phyloP scores from a whole-genome alignment of 768 basidiomycete species.

The Epithele typhae region DNA sequence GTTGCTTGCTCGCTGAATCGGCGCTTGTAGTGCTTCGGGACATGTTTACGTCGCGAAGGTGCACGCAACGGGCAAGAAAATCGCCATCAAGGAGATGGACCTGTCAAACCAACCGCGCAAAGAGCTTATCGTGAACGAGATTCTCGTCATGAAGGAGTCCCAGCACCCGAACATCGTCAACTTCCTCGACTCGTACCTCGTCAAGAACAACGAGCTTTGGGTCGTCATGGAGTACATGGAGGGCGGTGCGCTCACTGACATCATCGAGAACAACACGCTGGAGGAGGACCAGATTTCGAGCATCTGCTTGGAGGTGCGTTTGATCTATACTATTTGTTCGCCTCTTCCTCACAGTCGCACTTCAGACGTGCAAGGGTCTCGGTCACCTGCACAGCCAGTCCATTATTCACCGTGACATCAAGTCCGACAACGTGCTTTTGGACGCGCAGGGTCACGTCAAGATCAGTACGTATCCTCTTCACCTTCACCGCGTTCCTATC shows the following conservation, averaged over 20 bases:
- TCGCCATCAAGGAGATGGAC: conserved; percentile 99
- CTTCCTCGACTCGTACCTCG: conserved; percentile 86
- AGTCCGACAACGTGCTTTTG: conserved; percentile 92
- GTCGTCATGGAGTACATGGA: conserved; percentile 99
- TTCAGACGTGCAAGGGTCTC: conserved; percentile 90
- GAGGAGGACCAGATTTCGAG: conserved; percentile 94
- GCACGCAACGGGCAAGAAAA: conserved; percentile 76
- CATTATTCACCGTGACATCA: conserved; percentile 97
- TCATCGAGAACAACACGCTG: conserved; percentile 94
- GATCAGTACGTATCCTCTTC: conserved; percentile 68
- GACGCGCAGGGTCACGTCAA: conserved; percentile 92
- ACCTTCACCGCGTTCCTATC: background rate
- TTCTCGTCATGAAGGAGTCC: conserved; percentile 97
- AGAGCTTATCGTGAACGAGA: conserved; percentile 97
- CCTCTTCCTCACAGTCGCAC: background rate
- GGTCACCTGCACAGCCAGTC: conserved; percentile 89
- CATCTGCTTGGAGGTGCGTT: conserved; percentile 82
- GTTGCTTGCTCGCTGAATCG: background rate
- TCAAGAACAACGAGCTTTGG: conserved; percentile 88
- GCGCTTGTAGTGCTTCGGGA: conserved; percentile 74
- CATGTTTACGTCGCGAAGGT: conserved; percentile 98
- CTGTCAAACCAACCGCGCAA: conserved; percentile 91
- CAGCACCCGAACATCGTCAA: conserved; percentile 98
- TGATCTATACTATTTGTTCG: background rate
- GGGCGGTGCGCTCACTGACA: conserved; percentile 93